Evolutionary conservation across 768 basidiomycete genomes (phyloP), one percentile per base, ranked within the genome.

Genomic region (Pholiota conissans): DNA sequence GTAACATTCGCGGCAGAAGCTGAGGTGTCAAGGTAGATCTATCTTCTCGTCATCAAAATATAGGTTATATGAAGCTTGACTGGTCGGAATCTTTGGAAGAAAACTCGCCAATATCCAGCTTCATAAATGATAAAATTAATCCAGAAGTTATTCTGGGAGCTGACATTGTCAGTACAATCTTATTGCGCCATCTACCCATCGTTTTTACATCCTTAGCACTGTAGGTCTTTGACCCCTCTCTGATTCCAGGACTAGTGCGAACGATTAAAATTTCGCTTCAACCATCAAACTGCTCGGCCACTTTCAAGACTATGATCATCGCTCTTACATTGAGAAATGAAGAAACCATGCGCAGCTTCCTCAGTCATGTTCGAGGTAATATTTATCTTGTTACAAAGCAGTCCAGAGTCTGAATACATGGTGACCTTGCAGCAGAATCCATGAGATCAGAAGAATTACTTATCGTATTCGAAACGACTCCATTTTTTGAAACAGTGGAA

Each of bases 141-240:
- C 75, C 82, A 2, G 84, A 89, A 49, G 53, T 91, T 7, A 74
- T 93, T 34, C 64, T 93, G 0, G 90, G 91, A 7, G 86, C 91
- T 39, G 91, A 93, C 66, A 75, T 91, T 47, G 79, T 79, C 39
- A 29, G 71, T 69, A 27, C 18, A 16, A 24, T 26, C 37, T 47
- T 7, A 18, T 42, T 45, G n/a, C 16, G 16, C 11, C 18, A 35
- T 16, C 24, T 39, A 11, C 37, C 32, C 42, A 13, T 20, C 39
- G 16, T 26, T 35, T 34, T 56, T 34, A 40, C 5, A 46, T 47
- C 26, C 30, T n/a, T n/a, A 53, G 48, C 10, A 16, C 22, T 28
- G 22, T 58, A 91, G 90, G 84, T 89, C 5, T 92, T 85, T 63
- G 88, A 91, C 63, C 85, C 86, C 7, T 65, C 66, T 9, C 71